Evolutionary conservation across 176 grass and related monocot genomes (phyloP), one percentile per base, ranked within the genome.

Genomic region (Carex littledalei): DNA sequence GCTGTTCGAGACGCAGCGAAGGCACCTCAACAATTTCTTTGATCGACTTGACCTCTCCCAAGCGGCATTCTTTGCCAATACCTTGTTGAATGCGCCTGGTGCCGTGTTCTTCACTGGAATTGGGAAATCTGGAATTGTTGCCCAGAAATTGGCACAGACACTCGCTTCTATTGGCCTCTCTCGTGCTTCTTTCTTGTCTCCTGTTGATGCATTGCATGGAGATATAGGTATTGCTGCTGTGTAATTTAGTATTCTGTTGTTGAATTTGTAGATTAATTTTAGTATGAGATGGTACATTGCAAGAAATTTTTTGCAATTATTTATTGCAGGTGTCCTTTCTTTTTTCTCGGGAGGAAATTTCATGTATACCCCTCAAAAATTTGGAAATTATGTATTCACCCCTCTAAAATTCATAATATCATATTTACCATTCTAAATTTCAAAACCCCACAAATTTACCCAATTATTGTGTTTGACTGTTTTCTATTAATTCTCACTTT

Each of bases 71-170:
- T 99, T 99, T 81, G 91, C 93, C 64, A 90, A 95, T 68, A 84
- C 78, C 59, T 84, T 99, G 8, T 81, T 99, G 0, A 87, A 95
- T 77, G 90, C 96, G 1, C 85, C 93, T 4, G 91, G 91, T 5
- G 93, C 96, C 54, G 84, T 95, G 2, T 99, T 99, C 90, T 99
- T 99, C 90, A 90, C 96, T 39, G 93, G 96, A 21, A 87, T 99
- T 2, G 96, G 93, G 10, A 99, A 99, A 87, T 99, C 96, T 11
- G 93, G 93, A 17, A 90, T 92, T 78, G 96, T 99, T 15, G 93
- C 93, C 3, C 81, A 73, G 22, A 95, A 99, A 89, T 88, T 94
- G 47, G 86, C 93, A 53, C 93, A 99, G 88, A 99, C 90, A 79
- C 78, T 99, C 0, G 93, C 97, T 45, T 96, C 97, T 57, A 79